Percentiles rank a stretch among this genome's conserved stretches.
Evolutionary conservation across 805 yeast species (phyloP).

Genomic region (Blastobotrys americana): DNA sequence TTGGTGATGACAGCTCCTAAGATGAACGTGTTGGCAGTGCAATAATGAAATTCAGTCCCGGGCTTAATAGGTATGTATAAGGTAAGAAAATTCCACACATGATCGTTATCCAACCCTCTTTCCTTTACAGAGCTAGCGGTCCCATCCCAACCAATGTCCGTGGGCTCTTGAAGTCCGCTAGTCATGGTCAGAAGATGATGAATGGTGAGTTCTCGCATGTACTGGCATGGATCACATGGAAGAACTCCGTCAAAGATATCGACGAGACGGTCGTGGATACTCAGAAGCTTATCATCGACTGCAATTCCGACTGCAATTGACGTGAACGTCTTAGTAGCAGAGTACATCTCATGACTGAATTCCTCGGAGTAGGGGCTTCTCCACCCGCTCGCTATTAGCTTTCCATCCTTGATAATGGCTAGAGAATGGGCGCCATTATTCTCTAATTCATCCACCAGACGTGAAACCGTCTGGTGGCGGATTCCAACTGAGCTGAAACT

Average conservation of each 20-base stretch:
- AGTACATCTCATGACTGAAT: slow-evolving; percentile 8
- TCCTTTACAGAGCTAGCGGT: neutral
- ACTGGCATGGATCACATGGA: slow-evolving; percentile 10
- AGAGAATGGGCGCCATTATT: slow-evolving; percentile 3
- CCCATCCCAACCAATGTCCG: slow-evolving; percentile 6
- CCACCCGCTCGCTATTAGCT: slow-evolving; percentile 24
- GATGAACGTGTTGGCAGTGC: slow-evolving; percentile 12
- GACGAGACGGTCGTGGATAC: slow-evolving; percentile 10
- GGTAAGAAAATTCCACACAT: slow-evolving; percentile 9
- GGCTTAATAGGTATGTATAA: slow-evolving; percentile 11
- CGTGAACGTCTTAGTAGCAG: slow-evolving; percentile 12
- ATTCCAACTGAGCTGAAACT: too few species aligned
- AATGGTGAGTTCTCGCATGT: slow-evolving; percentile 10
- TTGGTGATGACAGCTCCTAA: slow-evolving; percentile 12
- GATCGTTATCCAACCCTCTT: slow-evolving; percentile 6
- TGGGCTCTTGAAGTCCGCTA: slow-evolving; percentile 10
- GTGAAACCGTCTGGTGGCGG: too few species aligned
- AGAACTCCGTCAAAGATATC: slow-evolving; percentile 7
- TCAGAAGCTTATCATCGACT: slow-evolving; percentile 13
- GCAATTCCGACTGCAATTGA: slow-evolving; percentile 14
- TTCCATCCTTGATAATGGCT: slow-evolving; percentile 7
- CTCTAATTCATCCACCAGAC: neutral
- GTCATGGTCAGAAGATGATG: slow-evolving; percentile 13
- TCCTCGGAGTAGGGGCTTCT: slow-evolving; percentile 13
- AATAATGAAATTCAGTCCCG: slow-evolving; percentile 12